phyloP scores from a whole-genome alignment of 768 basidiomycete species.

The Podaxis sp. region DNA sequence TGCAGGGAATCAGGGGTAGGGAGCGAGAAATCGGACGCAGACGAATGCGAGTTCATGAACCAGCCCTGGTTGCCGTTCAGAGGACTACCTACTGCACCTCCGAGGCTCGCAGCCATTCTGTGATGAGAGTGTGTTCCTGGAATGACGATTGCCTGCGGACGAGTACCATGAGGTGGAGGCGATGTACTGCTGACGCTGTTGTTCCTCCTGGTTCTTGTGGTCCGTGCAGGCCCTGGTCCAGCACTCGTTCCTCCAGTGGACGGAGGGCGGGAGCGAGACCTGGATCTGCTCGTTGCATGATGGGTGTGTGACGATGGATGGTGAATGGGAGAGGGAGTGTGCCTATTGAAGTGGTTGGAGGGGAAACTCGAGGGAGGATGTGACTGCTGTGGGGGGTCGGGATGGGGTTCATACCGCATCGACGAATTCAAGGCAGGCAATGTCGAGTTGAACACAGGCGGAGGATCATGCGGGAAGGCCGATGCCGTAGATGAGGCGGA shows the following conservation, averaged over 20 bases:
- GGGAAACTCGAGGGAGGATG: constrained; percentile 14
- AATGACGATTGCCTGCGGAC: constrained; percentile 70
- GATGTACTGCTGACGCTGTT: constrained; percentile 55
- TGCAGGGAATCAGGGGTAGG: constrained; percentile 22
- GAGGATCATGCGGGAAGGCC: constrained; percentile 20
- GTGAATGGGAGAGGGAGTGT: constrained; percentile 30
- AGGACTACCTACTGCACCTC: not conserved
- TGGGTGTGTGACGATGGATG: constrained; percentile 16
- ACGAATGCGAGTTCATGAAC: constrained; percentile 8
- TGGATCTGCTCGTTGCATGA: constrained; percentile 12
- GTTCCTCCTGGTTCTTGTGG: constrained; percentile 51
- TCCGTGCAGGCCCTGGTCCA: constrained; percentile 49
- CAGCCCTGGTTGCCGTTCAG: constrained; percentile 8
- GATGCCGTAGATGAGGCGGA: constrained; percentile 12
- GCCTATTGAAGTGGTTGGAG: constrained; percentile 19
- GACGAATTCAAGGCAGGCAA: constrained; percentile 47
- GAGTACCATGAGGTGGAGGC: constrained; percentile 39
- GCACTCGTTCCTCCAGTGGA: constrained; percentile 11
- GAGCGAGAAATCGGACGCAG: constrained; percentile 10
- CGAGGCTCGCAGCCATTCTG: constrained; percentile 6
- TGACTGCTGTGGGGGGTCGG: constrained; percentile 24
- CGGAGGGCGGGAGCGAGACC: constrained; percentile 16
- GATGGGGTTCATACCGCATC: constrained; percentile 46
- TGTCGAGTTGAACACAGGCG: constrained; percentile 43
- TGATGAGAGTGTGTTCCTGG: constrained; percentile 28